phyloP scores from a whole-genome alignment of 768 basidiomycete species.

The Pulveroboletus sp. region DNA sequence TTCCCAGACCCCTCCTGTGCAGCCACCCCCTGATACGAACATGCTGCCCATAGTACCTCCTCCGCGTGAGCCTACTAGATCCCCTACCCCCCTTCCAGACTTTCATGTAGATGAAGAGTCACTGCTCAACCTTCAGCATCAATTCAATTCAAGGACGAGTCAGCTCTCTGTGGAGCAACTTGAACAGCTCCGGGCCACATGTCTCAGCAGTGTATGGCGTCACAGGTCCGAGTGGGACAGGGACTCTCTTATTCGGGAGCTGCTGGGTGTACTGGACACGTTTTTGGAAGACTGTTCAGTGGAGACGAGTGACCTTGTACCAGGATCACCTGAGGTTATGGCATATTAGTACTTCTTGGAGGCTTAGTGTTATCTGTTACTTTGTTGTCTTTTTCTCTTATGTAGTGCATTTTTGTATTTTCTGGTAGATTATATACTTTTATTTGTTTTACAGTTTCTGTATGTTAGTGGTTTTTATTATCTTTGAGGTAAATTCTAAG shows the following conservation, averaged over 20 bases:
- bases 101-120: constrained; percentile 59
- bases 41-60: constrained; percentile 19
- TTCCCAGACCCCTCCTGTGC: constrained; percentile 2
- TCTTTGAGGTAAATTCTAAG: too few relatives aligned
- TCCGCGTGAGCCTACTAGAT: constrained; percentile 44
- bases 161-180: constrained; percentile 79
- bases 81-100: constrained; percentile 70
- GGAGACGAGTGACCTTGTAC: constrained; percentile 12
- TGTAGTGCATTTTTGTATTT: neutral
- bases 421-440: constrained; percentile 21
- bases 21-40: constrained; percentile 12
- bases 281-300: constrained; percentile 62
- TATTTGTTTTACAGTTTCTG: constrained; percentile 13
- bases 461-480: constrained; percentile 18
- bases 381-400: neutral
- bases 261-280: constrained; percentile 51
- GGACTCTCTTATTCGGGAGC: constrained; percentile 53
- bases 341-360: constrained; percentile 1
- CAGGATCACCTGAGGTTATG: neutral
- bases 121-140: constrained; percentile 44
- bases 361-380: neutral
- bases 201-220: constrained; percentile 78
- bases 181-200: constrained; percentile 87
- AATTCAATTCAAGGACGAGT: constrained; percentile 51
- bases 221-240: constrained; percentile 82